These are phyloP conservation scores for Lithospermum erythrorhizon DNA, from an alignment of 257 asterid species.

Conservation along the genomic window DNA sequence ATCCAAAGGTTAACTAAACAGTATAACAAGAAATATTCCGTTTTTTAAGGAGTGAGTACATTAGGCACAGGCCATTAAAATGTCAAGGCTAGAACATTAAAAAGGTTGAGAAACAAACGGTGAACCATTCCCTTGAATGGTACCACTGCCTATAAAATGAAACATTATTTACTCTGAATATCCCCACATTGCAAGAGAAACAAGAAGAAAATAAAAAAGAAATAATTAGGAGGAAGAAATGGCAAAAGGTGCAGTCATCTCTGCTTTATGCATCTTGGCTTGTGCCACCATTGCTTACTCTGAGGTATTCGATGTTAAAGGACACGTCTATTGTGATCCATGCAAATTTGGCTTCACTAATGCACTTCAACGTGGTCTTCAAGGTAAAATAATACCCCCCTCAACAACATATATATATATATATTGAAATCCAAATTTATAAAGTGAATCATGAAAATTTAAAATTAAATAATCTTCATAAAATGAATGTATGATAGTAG, in stretches of 20 bases:
- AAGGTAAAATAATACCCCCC: constrained; percentile 14
- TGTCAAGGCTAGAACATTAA: background rate
- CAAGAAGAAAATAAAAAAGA: background rate
- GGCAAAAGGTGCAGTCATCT: constrained; percentile 9
- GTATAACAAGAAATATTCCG: too few relatives aligned
- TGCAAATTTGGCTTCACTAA: constrained; percentile 6
- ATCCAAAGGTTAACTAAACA: too few relatives aligned
- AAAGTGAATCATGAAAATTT: too few relatives aligned
- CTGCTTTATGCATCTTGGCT: constrained; percentile 11
- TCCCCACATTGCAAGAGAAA: background rate
- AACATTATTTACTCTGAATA: too few relatives aligned
- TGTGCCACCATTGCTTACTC: constrained; percentile 7
- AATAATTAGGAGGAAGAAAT: background rate
- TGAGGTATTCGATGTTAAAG: constrained; percentile 8
- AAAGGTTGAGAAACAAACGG: background rate
- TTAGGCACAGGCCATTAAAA: background rate
- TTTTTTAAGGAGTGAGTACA: too few relatives aligned
- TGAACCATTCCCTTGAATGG: background rate
- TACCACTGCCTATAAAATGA: background rate
- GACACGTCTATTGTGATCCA: constrained; percentile 13
- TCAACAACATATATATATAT: too few relatives aligned
- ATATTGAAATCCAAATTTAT: too few relatives aligned
- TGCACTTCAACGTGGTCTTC: background rate
- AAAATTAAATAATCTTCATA: too few relatives aligned
- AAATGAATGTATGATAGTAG: too few relatives aligned